Base-by-base conservation (phyloP, 495 filamentous ascomycete species). In the Tuber indicum region DNA sequence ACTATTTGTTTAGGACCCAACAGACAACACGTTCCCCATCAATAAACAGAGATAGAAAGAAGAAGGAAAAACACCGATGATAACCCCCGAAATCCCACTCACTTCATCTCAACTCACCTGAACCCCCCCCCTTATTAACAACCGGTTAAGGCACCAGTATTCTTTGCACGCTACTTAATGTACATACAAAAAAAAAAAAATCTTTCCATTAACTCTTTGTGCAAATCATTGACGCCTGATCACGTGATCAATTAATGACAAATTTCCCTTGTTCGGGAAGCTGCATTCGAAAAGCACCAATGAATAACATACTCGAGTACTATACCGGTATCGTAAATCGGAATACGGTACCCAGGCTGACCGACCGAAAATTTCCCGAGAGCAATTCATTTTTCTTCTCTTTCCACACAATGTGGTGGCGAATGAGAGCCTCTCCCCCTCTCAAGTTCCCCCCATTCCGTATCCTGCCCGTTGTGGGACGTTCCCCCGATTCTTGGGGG, bases 1-100 rank as follows among this genome's bases (percentile, higher is more conserved):
- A 71, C 74, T 66, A 41, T 77, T 72, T 73, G 78, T 79, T 79
- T 74, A 62, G 75, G 32, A 74, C 19, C 32, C 39, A 76, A 78
- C 46, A 66, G 14, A 36, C 58, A 66, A 66, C 58, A 66, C 58
- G 58, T 47, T 5, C 45, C 26, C 58, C 58, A 17, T 66, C 58
- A 17, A 62, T 62, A 66, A 66, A 66, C 58, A 66, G 26, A 7
- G 26, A 32, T 8, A 0, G 6, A 0, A 66, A 66, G 7, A 32
- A 66, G 0, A 8, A 66, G 17, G 17, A 36, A 36, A 36, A 16
- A 66, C 4, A 66, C 17, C 58, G 32, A 75, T 41, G 0, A 76
- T 39, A 76, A 72, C 46, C 43, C 70, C 71, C 43, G 71, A 43
- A 76, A 52, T n/a, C 36, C 66, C 36, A 47, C 12, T 47, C 17